phyloP scores from a whole-genome alignment of 495 filamentous ascomycete genomes.

The Penicillium egyptiacum region DNA sequence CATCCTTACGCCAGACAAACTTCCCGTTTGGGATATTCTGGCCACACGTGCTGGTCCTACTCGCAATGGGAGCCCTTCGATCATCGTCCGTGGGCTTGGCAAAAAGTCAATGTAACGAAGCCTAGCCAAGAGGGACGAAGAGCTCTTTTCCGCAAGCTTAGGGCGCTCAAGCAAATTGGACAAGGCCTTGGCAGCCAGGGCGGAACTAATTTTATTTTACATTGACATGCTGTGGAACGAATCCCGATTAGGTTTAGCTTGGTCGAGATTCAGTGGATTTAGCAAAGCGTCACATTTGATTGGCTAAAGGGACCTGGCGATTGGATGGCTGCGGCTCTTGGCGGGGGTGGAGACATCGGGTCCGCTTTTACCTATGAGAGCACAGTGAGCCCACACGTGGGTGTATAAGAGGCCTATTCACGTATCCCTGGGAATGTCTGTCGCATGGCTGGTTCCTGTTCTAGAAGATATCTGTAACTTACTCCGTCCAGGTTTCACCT shows the following conservation, averaged over 20 bases:
- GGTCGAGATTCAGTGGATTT: neutral
- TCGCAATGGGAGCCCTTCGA: constrained; percentile 6
- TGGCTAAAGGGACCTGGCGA: neutral
- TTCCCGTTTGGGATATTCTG: constrained; percentile 2
- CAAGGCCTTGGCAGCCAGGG: constrained; percentile 4
- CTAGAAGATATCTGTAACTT: constrained; percentile 1
- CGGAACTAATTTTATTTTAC: neutral
- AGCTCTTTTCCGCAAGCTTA: constrained; percentile 9
- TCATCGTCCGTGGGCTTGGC: neutral
- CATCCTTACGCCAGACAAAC: neutral
- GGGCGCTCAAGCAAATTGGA: constrained; percentile 9
- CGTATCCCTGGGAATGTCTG: neutral
- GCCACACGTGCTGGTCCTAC: constrained; percentile 11
- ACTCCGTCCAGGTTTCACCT: neutral
- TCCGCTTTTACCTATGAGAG: constrained; percentile 1
- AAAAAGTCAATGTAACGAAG: neutral
- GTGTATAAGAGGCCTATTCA: constrained; percentile 1
- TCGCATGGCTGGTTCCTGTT: neutral
- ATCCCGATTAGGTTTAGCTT: neutral
- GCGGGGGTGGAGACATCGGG: constrained; percentile 4
- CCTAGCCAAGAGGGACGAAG: constrained; percentile 2
- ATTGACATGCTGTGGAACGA: neutral
- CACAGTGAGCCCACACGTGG: neutral
- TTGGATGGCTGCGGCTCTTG: constrained; percentile 9
- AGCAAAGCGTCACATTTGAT: neutral